Evolutionary conservation across 306 rosid genomes (phyloP).

Genomic region (Lupinus albus): DNA sequence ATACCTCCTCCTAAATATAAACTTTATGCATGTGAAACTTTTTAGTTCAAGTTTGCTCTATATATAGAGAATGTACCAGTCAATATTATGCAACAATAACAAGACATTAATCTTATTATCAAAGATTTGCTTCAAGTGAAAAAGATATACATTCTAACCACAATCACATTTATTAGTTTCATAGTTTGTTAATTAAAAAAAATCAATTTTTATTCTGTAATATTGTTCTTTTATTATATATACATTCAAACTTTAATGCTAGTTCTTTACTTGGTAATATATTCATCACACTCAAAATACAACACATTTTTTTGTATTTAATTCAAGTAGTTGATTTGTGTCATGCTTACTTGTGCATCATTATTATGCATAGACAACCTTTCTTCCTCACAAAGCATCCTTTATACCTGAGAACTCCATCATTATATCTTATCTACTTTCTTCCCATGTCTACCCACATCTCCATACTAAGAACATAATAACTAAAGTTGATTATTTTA

Average conservation of each 20-base stretch:
- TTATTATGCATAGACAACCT: neutral
- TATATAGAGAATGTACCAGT: neutral
- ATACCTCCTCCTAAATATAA: neutral
- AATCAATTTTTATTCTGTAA: too few relatives aligned
- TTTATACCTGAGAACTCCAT: neutral
- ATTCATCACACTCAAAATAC: neutral
- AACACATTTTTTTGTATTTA: neutral
- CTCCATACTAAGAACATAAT: neutral
- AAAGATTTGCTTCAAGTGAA: neutral
- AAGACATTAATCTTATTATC: constrained; percentile 17
- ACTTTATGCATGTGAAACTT: constrained; percentile 30
- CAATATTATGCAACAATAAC: too few relatives aligned
- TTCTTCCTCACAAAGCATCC: neutral
- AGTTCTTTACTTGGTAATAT: constrained; percentile 16
- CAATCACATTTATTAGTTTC: neutral
- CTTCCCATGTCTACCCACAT: neutral
- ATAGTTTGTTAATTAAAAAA: too few relatives aligned
- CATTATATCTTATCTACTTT: neutral
- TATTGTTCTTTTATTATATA: neutral
- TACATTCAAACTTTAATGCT: constrained; percentile 5
- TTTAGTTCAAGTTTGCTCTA: neutral
- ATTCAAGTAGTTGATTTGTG: neutral
- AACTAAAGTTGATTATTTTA: too few relatives aligned
- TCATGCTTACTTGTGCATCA: constrained; percentile 28
- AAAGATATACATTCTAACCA: neutral